Base-by-base conservation (phyloP, 305 asterid genomes). In the Plantago rigida region DNA sequence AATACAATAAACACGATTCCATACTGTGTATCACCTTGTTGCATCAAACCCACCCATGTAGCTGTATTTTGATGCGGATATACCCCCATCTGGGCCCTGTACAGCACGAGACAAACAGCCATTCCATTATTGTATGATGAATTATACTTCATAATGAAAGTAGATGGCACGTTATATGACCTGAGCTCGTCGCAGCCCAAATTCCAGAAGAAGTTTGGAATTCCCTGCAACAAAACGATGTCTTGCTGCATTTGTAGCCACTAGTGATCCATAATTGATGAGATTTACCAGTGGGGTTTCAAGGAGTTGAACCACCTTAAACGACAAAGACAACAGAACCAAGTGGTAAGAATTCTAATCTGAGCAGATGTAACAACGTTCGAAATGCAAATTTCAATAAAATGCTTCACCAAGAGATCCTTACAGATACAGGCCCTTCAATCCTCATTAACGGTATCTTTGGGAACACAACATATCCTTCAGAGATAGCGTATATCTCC, bases 1-100 rank as follows among this genome's bases (percentile, higher is more conserved):
- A 34, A 34, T 4, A 34, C 41, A 34, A 4, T 29, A 11, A 49
- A 34, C 9, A 34, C 41, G 1, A 4, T 34, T 4, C 1, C 9
- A 34, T 34, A 34, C 7, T 34, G 41, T 34, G 66, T 68, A 61
- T 79, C 64, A 93, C 99, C 99, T 93, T 73, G 99, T 93, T 1
- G 95, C 99, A 65, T 89, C 97, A 66, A 93, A 89, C 83, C 96
- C 99, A 65, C 96, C 99, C 94, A 89, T 79, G 69, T 87, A 93
- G 77, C 94, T 82, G 75, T 93, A 93, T 77, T 85, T 89, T 24
- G 99, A 93, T 64, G 97, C 97, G 56, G 94, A 82, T 55, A 89
- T 83, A 65, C 97, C 97, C 70, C 99, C 99, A 81, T 92, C 97
- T 70, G 99, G 99, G 47, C 99, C 99, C 97, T 92, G 77, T 72